These are phyloP conservation scores for Botryosphaeria dothidea DNA, from an alignment of 2,329 filamentous ascomycete genomes.

Conservation along the genomic window DNA sequence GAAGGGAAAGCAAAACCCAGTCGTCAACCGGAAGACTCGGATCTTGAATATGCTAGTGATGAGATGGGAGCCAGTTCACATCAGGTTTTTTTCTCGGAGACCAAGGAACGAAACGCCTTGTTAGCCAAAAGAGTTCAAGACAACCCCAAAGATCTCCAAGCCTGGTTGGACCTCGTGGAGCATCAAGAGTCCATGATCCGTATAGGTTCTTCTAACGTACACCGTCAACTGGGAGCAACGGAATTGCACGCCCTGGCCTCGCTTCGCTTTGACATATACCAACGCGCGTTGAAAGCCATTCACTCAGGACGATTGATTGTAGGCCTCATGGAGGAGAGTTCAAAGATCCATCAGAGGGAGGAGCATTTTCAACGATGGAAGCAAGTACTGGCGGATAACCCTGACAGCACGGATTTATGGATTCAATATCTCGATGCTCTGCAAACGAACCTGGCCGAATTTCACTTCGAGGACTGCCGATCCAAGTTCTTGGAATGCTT, in stretches of 20 bases:
- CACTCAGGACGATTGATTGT: slow-evolving; percentile 58
- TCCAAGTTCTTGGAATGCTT: slow-evolving; percentile 62
- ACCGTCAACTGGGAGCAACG: slow-evolving; percentile 53
- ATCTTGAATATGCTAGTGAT: slow-evolving; percentile 36
- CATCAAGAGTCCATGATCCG: slow-evolving; percentile 72
- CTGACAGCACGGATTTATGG: slow-evolving; percentile 68
- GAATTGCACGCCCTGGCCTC: slow-evolving; percentile 72
- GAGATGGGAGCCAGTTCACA: slow-evolving; percentile 16
- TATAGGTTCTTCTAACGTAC: slow-evolving; percentile 41
- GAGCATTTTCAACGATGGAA: slow-evolving; percentile 67
- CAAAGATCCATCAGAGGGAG: slow-evolving; percentile 70
- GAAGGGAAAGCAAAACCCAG: slow-evolving; percentile 31
- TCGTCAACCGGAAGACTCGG: slow-evolving; percentile 33
- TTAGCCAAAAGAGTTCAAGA: slow-evolving; percentile 66
- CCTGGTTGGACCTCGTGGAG: slow-evolving; percentile 77
- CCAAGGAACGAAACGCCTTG: slow-evolving; percentile 57
- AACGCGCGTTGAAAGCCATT: slow-evolving; percentile 69
- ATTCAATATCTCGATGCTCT: slow-evolving; percentile 69
- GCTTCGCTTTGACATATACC: slow-evolving; percentile 76
- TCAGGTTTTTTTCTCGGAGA: slow-evolving; percentile 27
- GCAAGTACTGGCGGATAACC: slow-evolving; percentile 57
- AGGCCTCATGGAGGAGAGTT: slow-evolving; percentile 71
- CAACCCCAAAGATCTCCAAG: slow-evolving; percentile 64
- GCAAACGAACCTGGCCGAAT: slow-evolving; percentile 66
- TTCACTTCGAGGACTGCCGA: slow-evolving; percentile 68